Percentiles rank a stretch among this genome's conserved stretches.
phyloP scores from a whole-genome alignment of 257 asterid species.

The Handroanthus guayacan region DNA sequence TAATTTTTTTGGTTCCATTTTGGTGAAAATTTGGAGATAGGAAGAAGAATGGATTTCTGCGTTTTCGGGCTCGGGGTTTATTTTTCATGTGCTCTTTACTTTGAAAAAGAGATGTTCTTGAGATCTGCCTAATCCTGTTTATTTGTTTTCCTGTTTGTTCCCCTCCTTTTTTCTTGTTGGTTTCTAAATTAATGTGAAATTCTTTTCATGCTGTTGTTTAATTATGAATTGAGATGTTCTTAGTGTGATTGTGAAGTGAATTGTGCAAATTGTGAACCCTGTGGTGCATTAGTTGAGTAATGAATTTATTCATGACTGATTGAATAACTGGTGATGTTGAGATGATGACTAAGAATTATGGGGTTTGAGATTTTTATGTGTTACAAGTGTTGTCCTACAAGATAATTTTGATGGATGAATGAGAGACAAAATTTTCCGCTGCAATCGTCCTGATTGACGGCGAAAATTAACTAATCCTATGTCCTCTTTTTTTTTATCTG shows the following conservation, averaged over 20 bases:
- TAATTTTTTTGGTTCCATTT: neutral
- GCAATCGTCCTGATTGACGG: neutral
- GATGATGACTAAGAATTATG: conserved; percentile 28
- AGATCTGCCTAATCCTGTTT: conserved; percentile 25
- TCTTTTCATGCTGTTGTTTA: neutral
- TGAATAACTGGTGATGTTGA: conserved; percentile 28
- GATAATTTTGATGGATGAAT: conserved; percentile 4
- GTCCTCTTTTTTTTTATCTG: conserved; percentile 14
- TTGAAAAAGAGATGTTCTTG: neutral
- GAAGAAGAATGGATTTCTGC: neutral
- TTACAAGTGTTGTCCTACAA: neutral
- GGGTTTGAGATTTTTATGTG: conserved; percentile 17
- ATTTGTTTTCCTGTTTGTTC: neutral
- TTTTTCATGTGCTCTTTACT: neutral
- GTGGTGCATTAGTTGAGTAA: conserved; percentile 27
- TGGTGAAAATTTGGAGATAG: neutral
- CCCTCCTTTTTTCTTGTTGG: neutral
- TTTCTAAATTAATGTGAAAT: neutral
- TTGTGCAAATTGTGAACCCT: neutral
- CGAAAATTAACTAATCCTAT: neutral
- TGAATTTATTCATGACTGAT: conserved; percentile 18
- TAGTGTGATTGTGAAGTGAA: conserved; percentile 25
- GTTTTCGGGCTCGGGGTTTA: neutral
- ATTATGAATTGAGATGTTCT: conserved; percentile 27
- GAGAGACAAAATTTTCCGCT: conserved; percentile 23